Conservation (phyloP, 805 yeast species). For the Metschnikowia continentalis region DNA sequence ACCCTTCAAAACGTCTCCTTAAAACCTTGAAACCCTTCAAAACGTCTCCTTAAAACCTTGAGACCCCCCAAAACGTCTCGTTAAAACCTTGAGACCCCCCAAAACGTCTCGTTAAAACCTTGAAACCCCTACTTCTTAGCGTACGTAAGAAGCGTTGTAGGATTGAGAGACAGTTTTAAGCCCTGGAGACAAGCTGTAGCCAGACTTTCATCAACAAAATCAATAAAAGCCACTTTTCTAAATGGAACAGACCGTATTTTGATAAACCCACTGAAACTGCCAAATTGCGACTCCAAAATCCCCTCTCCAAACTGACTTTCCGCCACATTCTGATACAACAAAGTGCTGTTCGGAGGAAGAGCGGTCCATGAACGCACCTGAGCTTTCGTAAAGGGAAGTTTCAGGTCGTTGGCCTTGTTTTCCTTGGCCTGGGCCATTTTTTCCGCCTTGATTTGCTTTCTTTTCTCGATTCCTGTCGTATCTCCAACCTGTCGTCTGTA, state of each 20-base stretch:
- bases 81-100: too few species aligned
- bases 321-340: constrained; percentile 67
- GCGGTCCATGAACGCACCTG: constrained; percentile 15
- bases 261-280: constrained; percentile 68
- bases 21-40: too few species aligned
- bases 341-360: constrained; percentile 64
- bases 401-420: neutral
- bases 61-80: too few species aligned
- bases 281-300: constrained; percentile 33
- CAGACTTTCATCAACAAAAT: constrained; percentile 53
- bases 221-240: constrained; percentile 75
- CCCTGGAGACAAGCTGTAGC: constrained; percentile 39
- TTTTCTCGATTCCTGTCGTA: constrained; percentile 10
- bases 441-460: constrained; percentile 21
- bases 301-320: constrained; percentile 22
- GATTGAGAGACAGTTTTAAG: constrained; percentile 1
- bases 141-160: constrained; percentile 22
- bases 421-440: constrained; percentile 10
- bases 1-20: too few species aligned
- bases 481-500: constrained; percentile 12
- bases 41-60: too few species aligned
- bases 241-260: constrained; percentile 64
- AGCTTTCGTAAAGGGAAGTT: constrained; percentile 9
- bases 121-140: constrained; percentile 27
- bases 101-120: too few species aligned